Evolutionary conservation across 805 yeast genomes (phyloP).

Genomic region (Nakazawaea ishiwadae): DNA sequence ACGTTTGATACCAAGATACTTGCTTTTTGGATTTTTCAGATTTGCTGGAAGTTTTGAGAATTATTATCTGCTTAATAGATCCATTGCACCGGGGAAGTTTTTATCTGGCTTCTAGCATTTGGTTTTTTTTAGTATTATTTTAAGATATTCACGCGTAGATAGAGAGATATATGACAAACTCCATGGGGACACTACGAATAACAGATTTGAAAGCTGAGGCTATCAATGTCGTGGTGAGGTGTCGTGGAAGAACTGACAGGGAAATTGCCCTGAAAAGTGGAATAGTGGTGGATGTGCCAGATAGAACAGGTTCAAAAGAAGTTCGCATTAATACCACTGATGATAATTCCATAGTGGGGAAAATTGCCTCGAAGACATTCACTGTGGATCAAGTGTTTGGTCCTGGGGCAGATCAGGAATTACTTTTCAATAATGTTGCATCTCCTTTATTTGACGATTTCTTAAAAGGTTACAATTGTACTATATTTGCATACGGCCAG

Average conservation of each 20-base stretch:
- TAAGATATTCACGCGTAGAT: too few species aligned
- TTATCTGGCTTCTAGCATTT: not conserved
- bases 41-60: too few species aligned
- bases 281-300: slow-evolving; percentile 42
- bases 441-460: slow-evolving; percentile 45
- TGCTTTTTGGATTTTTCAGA: too few species aligned
- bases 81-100: too few species aligned
- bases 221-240: slow-evolving; percentile 50
- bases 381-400: slow-evolving; percentile 55
- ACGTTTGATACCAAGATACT: too few species aligned
- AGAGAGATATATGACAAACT: too few species aligned
- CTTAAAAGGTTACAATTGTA: slow-evolving; percentile 46
- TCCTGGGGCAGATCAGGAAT: slow-evolving; percentile 44
- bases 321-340: slow-evolving; percentile 21
- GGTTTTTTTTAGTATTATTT: too few species aligned
- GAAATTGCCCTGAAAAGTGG: slow-evolving; percentile 43
- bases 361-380: slow-evolving; percentile 31
- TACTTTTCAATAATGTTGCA: slow-evolving; percentile 41
- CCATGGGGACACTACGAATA: slow-evolving; percentile 1
- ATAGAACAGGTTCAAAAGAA: slow-evolving; percentile 23
- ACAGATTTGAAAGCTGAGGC: slow-evolving; percentile 20
- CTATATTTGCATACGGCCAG: slow-evolving; percentile 57
- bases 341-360: slow-evolving; percentile 21
- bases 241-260: slow-evolving; percentile 43
- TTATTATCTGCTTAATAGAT: too few species aligned